Evolutionary conservation across 768 basidiomycete genomes (phyloP), one percentile per base, ranked within the genome.

Genomic region (Strobilomyces dryophilus): DNA sequence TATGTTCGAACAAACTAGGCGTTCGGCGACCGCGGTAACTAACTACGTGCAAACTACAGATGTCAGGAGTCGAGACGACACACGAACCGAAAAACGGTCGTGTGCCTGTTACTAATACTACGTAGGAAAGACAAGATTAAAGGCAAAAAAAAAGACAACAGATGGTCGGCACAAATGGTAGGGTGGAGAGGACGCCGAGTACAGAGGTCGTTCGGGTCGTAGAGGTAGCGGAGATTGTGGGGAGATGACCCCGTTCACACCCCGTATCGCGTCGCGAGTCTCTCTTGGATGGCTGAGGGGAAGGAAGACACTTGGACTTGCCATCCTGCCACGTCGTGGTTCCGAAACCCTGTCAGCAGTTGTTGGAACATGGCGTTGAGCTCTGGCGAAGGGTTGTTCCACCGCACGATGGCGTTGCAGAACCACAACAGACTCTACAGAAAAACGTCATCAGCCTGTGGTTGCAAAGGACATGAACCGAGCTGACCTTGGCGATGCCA

Each of bases 341-440:
- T 80, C 76, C 92, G 93, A 80, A 98, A 95, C 14, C 92, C 93
- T 55, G 78, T 80, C 50, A 99, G 74, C 45, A 99, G 79, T 71
- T 87, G 82, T 66, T 85, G 82, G 83, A 99, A 99, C 92, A 97
- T 98, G 45, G 76, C 76, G 67, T 97, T 92, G 53, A 99, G 80
- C 71, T 95, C 92, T 11, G 83, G 77, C 1, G 95, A 97, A 0
- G 97, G 97, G 53, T 83, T 83, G 51, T 85, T 89, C 97, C 97
- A 99, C 55, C 94, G 81, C 48, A 95, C 89, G 56, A 98, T 90
- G 17, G 97, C 92, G 68, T 98, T 98, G 71, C 95, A 95, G 83
- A 99, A 98, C 89, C 90, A 98, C 49, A 95, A 72, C 58, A 98
- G 76, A 62, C 90, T 90, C 95, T 98, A 68, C 11, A 37, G 8